A percentile compares a stretch with the other conserved stretches of the same genome.
phyloP scores from a whole-genome alignment of 2,329 filamentous ascomycete genomes.

The Aspergillus costaricaensis region DNA sequence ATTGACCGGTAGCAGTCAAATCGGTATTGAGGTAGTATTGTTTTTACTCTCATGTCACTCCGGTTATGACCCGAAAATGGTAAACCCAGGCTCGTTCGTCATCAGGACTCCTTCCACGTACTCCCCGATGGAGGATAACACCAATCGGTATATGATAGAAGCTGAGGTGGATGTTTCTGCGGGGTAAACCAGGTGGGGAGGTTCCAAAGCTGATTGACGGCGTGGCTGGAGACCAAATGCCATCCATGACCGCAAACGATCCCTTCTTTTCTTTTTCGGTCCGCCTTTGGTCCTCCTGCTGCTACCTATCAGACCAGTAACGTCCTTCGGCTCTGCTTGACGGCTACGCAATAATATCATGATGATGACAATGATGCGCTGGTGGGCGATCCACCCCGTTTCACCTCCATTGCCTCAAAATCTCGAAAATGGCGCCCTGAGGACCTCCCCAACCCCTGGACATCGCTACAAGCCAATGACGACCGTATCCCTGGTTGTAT shows the following conservation, averaged over 20 bases:
- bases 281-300: not conserved
- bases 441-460: not conserved
- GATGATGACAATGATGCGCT: conserved; percentile 5
- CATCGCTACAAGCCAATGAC: not conserved
- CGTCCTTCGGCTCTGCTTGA: not conserved
- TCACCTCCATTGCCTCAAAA: not conserved
- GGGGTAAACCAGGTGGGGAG: conserved; percentile 6
- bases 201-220: conserved; percentile 1
- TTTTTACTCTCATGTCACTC: not conserved
- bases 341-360: not conserved
- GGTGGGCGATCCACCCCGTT: not conserved
- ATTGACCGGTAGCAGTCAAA: not conserved
- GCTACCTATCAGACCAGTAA: conserved; percentile 5
- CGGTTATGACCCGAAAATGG: not conserved
- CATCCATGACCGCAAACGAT: not conserved
- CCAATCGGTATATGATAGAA: not conserved
- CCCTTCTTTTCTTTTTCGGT: not conserved
- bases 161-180: conserved; percentile 4
- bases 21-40: not conserved
- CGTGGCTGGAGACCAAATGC: not conserved
- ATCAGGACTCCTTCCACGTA: not conserved
- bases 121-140: not conserved
- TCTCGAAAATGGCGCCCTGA: not conserved
- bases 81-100: not conserved
- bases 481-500: not conserved